These are phyloP conservation scores for Mycena haematopus DNA, from an alignment of 768 basidiomycete species.

Conservation along the genomic window DNA sequence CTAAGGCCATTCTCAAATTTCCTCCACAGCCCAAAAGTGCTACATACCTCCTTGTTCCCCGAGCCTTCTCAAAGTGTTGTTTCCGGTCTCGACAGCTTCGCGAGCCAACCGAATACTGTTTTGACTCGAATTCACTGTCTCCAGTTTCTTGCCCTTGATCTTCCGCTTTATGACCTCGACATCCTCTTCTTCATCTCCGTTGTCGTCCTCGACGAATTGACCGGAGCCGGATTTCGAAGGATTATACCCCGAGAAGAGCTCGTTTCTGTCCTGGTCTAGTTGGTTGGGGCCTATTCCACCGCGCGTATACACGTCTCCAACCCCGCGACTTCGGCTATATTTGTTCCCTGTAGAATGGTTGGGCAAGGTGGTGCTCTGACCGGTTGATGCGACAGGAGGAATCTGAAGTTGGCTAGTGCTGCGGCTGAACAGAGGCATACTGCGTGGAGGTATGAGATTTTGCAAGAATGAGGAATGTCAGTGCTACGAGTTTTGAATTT, in stretches of 20 bases:
- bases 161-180: slow-evolving; percentile 81
- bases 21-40: too few relatives aligned
- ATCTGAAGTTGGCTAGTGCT: slow-evolving; percentile 38
- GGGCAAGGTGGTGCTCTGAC: neutral
- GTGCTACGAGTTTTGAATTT: neutral
- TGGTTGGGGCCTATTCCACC: slow-evolving; percentile 39
- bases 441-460: neutral
- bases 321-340: slow-evolving; percentile 41
- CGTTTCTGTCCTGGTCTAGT: slow-evolving; percentile 54
- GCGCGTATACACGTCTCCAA: slow-evolving; percentile 52
- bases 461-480: neutral
- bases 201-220: slow-evolving; percentile 54
- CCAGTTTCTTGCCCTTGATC: slow-evolving; percentile 73
- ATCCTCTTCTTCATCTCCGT: slow-evolving; percentile 64
- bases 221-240: slow-evolving; percentile 45
- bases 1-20: slow-evolving; percentile 36
- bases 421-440: slow-evolving; percentile 26
- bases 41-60: slow-evolving; percentile 76
- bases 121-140: slow-evolving; percentile 70
- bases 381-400: slow-evolving; percentile 45
- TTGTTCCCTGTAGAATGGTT: slow-evolving; percentile 35
- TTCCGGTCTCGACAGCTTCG: slow-evolving; percentile 81
- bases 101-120: slow-evolving; percentile 77
- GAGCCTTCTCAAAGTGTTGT: slow-evolving; percentile 66
- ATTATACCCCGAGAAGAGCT: slow-evolving; percentile 62